Evolutionary conservation across 2,329 filamentous ascomycete genomes (phyloP).

Genomic region (Neocatenulostroma microsporum): DNA sequence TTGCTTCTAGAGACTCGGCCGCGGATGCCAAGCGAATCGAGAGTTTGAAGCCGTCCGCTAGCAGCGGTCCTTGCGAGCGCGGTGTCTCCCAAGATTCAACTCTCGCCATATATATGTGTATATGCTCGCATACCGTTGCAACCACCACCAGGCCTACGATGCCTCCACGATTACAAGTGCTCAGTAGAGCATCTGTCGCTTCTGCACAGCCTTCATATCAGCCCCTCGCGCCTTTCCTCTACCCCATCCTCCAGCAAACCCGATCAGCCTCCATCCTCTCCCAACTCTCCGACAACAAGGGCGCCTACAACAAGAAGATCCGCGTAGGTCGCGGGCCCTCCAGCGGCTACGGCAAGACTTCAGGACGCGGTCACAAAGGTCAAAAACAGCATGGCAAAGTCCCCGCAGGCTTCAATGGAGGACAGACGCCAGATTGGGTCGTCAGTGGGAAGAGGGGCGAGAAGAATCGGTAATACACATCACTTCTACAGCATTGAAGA

Average conservation of each 20-base stretch:
- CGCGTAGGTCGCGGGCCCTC: conserved; percentile 84
- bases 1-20: too few species aligned
- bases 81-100: too few species aligned
- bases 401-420: conserved; percentile 86
- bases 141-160: conserved; percentile 27
- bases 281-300: conserved; percentile 69
- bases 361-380: conserved; percentile 90
- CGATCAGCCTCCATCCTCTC: conserved; percentile 76
- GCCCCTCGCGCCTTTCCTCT: conserved; percentile 29
- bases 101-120: too few species aligned
- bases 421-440: conserved; percentile 77
- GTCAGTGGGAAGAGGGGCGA: conserved; percentile 75
- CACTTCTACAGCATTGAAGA: too few species aligned
- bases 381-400: conserved; percentile 92
- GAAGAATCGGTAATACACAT: conserved; percentile 47
- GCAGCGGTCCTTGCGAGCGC: too few species aligned
- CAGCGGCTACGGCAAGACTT: conserved; percentile 94
- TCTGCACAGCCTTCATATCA: conserved; percentile 21
- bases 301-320: conserved; percentile 79
- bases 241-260: conserved; percentile 41
- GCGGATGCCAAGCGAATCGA: too few species aligned
- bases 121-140: too few species aligned
- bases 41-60: too few species aligned
- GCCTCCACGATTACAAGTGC: conserved; percentile 44
- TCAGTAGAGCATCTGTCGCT: conserved; percentile 21